Conservation (phyloP, 2,329 filamentous ascomycete genomes). For the Sclerotinia borealis region DNA sequence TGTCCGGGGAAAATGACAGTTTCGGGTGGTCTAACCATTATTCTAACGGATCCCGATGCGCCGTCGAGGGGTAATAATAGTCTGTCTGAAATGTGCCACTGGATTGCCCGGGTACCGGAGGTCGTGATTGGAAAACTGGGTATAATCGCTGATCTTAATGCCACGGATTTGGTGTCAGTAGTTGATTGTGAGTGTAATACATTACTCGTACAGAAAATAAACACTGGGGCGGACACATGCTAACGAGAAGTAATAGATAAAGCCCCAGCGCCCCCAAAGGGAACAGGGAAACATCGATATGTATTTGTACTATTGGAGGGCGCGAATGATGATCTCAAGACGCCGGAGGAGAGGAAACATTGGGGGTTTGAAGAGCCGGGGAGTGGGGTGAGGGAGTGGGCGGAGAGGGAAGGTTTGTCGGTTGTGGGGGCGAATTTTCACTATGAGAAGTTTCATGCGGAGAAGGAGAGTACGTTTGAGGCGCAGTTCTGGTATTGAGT, state of each 20-base stretch:
- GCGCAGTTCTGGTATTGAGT: not conserved
- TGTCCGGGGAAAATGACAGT: slow-evolving; percentile 23
- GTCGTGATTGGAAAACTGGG: not conserved
- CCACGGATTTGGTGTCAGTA: slow-evolving; percentile 3
- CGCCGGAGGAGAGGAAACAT: slow-evolving; percentile 44
- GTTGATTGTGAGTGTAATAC: slow-evolving; percentile 25
- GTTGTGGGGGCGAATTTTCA: slow-evolving; percentile 40
- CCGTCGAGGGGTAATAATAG: slow-evolving; percentile 46
- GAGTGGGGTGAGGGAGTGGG: slow-evolving; percentile 47
- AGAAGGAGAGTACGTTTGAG: slow-evolving; percentile 22
- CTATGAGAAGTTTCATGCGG: slow-evolving; percentile 38
- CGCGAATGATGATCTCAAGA: slow-evolving; percentile 37
- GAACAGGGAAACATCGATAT: slow-evolving; percentile 52
- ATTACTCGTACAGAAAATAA: no score
- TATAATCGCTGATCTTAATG: not conserved
- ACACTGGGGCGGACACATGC: no score
- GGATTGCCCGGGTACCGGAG: slow-evolving; percentile 33
- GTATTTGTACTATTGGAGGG: slow-evolving; percentile 46
- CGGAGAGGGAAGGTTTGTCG: slow-evolving; percentile 40
- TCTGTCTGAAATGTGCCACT: slow-evolving; percentile 54
- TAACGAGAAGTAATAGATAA: slow-evolving; percentile 37
- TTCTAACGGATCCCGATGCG: slow-evolving; percentile 54
- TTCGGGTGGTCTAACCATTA: slow-evolving; percentile 37
- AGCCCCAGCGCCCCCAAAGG: slow-evolving; percentile 46
- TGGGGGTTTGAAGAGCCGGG: slow-evolving; percentile 48